Conservation (phyloP, 805 yeast genomes). For the Barnettozyma wickerhamii region DNA sequence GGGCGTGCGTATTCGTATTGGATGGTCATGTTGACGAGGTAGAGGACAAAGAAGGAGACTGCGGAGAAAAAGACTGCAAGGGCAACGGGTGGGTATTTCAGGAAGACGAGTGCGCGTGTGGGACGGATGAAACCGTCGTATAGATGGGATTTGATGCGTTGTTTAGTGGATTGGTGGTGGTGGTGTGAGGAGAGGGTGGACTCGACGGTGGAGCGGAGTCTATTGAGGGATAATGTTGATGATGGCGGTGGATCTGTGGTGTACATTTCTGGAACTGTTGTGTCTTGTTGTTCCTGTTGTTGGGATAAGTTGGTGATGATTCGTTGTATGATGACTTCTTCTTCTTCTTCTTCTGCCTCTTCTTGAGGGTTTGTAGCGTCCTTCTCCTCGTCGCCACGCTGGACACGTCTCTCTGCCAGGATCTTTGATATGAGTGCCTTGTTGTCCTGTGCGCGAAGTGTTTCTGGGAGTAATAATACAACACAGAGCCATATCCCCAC, state of each 20-base stretch:
- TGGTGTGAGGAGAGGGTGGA: too few relatives aligned
- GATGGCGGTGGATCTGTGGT: too few relatives aligned
- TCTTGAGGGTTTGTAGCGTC: too few relatives aligned
- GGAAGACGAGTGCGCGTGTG: conserved; percentile 51
- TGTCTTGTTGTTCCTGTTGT: conserved; percentile 15
- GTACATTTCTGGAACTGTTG: conserved; percentile 23
- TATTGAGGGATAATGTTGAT: too few relatives aligned
- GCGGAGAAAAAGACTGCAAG: conserved; percentile 64
- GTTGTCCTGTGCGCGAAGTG: conserved; percentile 55
- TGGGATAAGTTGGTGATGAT: conserved; percentile 20
- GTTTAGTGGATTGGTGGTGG: conserved; percentile 21
- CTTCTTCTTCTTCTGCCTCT: neutral
- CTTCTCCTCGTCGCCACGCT: too few relatives aligned
- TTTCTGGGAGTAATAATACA: conserved; percentile 66
- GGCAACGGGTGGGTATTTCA: conserved; percentile 70
- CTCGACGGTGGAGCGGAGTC: too few relatives aligned
- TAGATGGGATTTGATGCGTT: conserved; percentile 24
- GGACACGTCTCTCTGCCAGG: conserved; percentile 34
- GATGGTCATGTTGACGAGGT: conserved; percentile 71
- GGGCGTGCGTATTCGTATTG: conserved; percentile 53
- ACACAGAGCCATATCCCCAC: conserved; percentile 48
- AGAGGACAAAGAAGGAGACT: conserved; percentile 65
- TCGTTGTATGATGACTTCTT: conserved; percentile 15
- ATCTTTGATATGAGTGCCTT: conserved; percentile 44
- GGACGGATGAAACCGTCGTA: conserved; percentile 57